Percentiles rank a stretch among this genome's conserved stretches.
Evolutionary conservation across 768 basidiomycete species (phyloP).

Genomic region (Candolleomyces efflorescens): DNA sequence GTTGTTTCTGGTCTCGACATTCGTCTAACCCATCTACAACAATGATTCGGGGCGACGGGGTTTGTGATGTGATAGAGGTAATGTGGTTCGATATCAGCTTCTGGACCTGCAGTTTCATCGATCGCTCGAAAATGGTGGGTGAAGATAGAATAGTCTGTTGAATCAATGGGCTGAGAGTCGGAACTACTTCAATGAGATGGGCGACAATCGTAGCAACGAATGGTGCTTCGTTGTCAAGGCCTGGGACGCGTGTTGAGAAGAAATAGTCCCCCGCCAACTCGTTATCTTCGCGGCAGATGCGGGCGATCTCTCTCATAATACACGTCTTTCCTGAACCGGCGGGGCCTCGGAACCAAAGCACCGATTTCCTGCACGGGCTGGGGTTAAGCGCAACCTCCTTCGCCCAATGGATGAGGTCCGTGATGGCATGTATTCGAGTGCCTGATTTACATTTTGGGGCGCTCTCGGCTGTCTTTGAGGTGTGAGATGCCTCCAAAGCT

Average conservation of each 20-base stretch:
- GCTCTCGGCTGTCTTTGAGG: neutral
- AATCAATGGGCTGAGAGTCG: neutral
- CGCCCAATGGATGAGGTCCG: neutral
- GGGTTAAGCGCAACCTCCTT: neutral
- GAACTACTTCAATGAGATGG: neutral
- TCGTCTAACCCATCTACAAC: slow-evolving; percentile 11
- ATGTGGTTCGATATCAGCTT: neutral
- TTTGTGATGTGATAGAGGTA: neutral
- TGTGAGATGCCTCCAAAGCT: neutral
- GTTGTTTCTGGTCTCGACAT: neutral
- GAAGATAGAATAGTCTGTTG: neutral
- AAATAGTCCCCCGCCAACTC: neutral
- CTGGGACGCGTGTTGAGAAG: neutral
- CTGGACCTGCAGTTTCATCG: neutral
- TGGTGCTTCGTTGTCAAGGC: neutral
- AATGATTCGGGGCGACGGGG: neutral
- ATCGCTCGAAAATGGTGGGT: neutral
- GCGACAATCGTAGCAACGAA: neutral
- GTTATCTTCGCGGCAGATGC: neutral
- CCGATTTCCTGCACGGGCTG: neutral
- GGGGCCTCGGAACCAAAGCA: slow-evolving; percentile 1
- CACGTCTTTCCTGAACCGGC: neutral
- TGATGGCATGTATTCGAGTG: neutral
- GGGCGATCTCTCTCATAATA: neutral
- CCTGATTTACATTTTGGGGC: neutral